Evolutionary conservation across 345 rosid species (phyloP), one percentile per base, ranked within the genome.

Genomic region (Trapa incisa): DNA sequence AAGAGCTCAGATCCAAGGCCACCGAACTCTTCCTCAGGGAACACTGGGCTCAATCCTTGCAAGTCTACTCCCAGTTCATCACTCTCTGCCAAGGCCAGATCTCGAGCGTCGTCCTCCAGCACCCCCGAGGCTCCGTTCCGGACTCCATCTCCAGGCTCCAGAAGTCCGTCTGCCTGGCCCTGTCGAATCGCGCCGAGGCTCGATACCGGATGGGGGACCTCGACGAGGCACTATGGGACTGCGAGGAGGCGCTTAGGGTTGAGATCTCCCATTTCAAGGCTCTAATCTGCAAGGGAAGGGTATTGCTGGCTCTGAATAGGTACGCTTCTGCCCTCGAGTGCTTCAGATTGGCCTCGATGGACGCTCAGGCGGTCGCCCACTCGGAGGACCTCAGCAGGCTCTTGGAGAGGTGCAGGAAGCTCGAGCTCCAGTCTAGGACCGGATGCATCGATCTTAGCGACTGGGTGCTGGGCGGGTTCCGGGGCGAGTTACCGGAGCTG

Each of bases 371-470:
- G 38, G 76, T 69, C 70, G 91, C 81, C 64, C 83, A 76, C 70
- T 76, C 78, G 39, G 85, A 88, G 64, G 70, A 75, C 48, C 80
- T 92, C 4, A 77, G 82, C 45, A 86, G 60, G 74, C 76, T 78
- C 70, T 53, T 92, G 41, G 89, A 92, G 74, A 92, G 78, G 77
- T 86, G 96, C 72, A 89, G 79, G 78, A 92, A 74, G 68, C 86
- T 92, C 22, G 93, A 86, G 60, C 76, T 68, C 43, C 43, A 41
- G 70, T 84, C 91, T 4, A 87, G 81, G 73, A 88, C 96, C 0
- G 98, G 96, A 69, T 77, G 80, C 69, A 80, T 92, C 37, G 96
- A 89, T 80, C 75, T 92, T 58, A 85, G 96, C 29, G 86, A 92
- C 77, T 92, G 98, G 98, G 79, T 86, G 48, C 72, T 82, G 37